Evolutionary conservation across 2,329 filamentous ascomycete genomes (phyloP).

Genomic region (Fusarium subtropicale): DNA sequence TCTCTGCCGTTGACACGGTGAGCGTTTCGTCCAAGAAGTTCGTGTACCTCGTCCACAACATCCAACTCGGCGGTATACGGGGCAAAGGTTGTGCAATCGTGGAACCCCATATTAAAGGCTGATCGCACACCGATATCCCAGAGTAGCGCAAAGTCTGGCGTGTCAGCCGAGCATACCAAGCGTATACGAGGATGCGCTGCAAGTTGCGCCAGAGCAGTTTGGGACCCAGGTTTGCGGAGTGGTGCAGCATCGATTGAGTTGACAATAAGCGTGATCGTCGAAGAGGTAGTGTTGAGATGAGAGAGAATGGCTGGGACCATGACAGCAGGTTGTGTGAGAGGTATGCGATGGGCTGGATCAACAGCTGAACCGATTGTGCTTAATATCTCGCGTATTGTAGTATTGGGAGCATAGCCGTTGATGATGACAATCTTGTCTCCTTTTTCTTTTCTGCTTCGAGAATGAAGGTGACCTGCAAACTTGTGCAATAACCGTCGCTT

Average conservation of each 20-base stretch:
- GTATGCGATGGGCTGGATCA: slow-evolving; percentile 60
- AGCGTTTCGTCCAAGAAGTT: slow-evolving; percentile 83
- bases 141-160: slow-evolving; percentile 85
- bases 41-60: slow-evolving; percentile 89
- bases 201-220: slow-evolving; percentile 80
- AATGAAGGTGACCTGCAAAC: slow-evolving; percentile 77
- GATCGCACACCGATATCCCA: slow-evolving; percentile 91
- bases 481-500: slow-evolving; percentile 80
- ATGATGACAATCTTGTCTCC: slow-evolving; percentile 75
- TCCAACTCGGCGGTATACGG: slow-evolving; percentile 80
- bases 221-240: slow-evolving; percentile 76
- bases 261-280: slow-evolving; percentile 75
- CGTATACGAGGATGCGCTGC: slow-evolving; percentile 78
- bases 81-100: slow-evolving; percentile 92
- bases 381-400: slow-evolving; percentile 76
- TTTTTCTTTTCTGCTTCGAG: slow-evolving; percentile 47
- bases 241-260: slow-evolving; percentile 87
- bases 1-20: slow-evolving; percentile 87
- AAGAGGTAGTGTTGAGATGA: slow-evolving; percentile 61
- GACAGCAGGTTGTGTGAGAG: slow-evolving; percentile 72
- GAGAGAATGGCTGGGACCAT: slow-evolving; percentile 75
- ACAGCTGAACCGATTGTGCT: slow-evolving; percentile 75
- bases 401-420: slow-evolving; percentile 82
- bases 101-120: slow-evolving; percentile 87
- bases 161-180: slow-evolving; percentile 85